Evolutionary conservation across 768 basidiomycete species (phyloP), one percentile per base, ranked within the genome.

Genomic region (Tylopilus subfusipes): DNA sequence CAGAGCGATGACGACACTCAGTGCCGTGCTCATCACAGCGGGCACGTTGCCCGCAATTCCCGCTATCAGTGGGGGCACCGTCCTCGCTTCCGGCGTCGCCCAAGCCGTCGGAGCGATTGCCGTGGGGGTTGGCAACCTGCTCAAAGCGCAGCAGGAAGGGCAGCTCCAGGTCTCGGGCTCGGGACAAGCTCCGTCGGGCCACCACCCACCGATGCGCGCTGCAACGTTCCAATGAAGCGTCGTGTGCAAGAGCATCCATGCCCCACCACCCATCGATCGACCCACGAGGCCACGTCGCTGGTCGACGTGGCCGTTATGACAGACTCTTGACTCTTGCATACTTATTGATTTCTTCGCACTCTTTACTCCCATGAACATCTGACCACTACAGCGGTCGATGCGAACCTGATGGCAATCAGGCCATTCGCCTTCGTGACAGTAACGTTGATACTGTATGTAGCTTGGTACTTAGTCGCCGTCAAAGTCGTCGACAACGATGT

Each of bases 61-160:
- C 21, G 86, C 78, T 2, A 80, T 90, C 63, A 76, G 76, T 46
- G 87, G 88, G 21, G 88, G 88, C 11, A 84, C 85, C 0, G 74
- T 88, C 48, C 75, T 91, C 33, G 88, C 89, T 11, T 81, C 86
- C 16, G 78, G 83, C 13, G 84, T 89, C 14, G 86, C 82, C 14
- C 88, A 90, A 59, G 88, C 89, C 1, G 83, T 88, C 24, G 88
- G 89, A 11, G 87, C 87, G 1, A 83, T 90, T 54, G 89, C 88
- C 2, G 79, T 90, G 4, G 88, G 89, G 3, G 73, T 90, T 30
- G 88, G 88, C 1, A 80, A 76, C 33, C 68, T 77, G 68, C 70
- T 83, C 50, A 79, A 81, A 64, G 73, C 79, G 2, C 71, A 76
- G 27, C 78, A 79, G 27, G 77, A 79, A 43, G 66, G 70, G 14